phyloP scores from a whole-genome alignment of 208 protist genomes.

The Naegleria gruberi region DNA sequence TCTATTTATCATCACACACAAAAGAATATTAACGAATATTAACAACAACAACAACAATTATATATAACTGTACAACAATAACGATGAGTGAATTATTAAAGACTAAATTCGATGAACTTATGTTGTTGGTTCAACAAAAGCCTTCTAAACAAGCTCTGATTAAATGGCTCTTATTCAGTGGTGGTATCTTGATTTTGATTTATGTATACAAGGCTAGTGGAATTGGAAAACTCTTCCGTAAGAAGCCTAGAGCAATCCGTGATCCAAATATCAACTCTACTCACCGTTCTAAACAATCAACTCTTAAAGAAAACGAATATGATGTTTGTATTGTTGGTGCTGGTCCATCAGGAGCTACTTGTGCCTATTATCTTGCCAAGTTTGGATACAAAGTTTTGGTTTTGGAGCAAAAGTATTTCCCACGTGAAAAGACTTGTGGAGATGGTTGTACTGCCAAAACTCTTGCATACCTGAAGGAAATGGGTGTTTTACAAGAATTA shows the following conservation, averaged over 20 bases:
- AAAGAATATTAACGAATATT: too few relatives aligned
- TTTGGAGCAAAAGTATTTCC: background rate
- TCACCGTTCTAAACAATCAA: background rate
- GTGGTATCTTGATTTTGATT: background rate
- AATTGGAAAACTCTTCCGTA: background rate
- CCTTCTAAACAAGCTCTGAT: background rate
- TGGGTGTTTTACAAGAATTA: background rate
- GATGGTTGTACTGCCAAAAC: background rate
- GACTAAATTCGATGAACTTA: background rate
- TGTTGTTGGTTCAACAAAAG: background rate
- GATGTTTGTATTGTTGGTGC: background rate
- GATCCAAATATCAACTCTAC: background rate
- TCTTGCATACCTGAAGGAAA: background rate
- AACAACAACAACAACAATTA: too few relatives aligned
- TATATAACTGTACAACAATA: too few relatives aligned
- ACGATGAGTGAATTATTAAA: too few relatives aligned
- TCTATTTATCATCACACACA: too few relatives aligned
- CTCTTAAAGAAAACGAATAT: background rate
- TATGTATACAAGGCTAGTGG: background rate
- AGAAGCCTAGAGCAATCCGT: background rate
- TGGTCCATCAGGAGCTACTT: background rate
- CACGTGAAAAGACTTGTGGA: background rate
- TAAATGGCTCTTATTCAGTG: background rate
- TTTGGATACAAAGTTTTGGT: background rate
- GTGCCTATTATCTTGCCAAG: background rate